Evolutionary conservation across 2,329 filamentous ascomycete genomes (phyloP).

Genomic region (Cercospora beticola): DNA sequence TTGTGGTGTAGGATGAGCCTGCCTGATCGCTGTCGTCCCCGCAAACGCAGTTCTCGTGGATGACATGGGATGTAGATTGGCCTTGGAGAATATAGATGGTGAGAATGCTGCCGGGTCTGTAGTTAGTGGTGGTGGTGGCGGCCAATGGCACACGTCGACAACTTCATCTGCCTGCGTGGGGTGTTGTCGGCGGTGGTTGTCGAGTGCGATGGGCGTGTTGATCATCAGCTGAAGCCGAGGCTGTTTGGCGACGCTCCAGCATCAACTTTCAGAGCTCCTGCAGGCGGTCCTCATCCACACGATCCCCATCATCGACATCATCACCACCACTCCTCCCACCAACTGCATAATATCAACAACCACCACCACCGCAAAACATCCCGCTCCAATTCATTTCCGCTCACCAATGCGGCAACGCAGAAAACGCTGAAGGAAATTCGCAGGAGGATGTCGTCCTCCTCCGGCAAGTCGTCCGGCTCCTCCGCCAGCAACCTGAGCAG

Average conservation of each 20-base stretch:
- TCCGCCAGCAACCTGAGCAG: slow-evolving; percentile 21
- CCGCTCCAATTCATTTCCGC: not conserved
- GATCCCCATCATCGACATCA: not conserved
- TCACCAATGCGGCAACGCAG: slow-evolving; percentile 5
- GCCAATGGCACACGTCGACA: slow-evolving; percentile 2
- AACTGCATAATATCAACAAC: not conserved
- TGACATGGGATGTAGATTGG: not conserved
- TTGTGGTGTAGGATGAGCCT: not conserved
- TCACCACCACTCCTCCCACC: not conserved
- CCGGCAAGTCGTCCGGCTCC: slow-evolving; percentile 10
- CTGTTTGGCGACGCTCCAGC: not conserved
- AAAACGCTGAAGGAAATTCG: slow-evolving; percentile 10
- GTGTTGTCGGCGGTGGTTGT: slow-evolving; percentile 2
- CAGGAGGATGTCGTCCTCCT: slow-evolving; percentile 20
- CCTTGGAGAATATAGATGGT: not conserved
- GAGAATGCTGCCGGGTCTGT: not conserved
- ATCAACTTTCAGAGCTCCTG: not conserved
- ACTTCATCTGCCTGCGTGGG: slow-evolving; percentile 5
- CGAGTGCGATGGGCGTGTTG: slow-evolving; percentile 10
- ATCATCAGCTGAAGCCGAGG: slow-evolving; percentile 10
- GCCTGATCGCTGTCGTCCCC: slow-evolving; percentile 10
- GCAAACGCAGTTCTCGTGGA: slow-evolving; percentile 3
- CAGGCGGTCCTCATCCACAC: not conserved
- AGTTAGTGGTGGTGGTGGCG: too few relatives aligned
- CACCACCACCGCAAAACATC: not conserved